Evolutionary conservation across 805 yeast species (phyloP).

Genomic region (Lachancea quebecensis): DNA sequence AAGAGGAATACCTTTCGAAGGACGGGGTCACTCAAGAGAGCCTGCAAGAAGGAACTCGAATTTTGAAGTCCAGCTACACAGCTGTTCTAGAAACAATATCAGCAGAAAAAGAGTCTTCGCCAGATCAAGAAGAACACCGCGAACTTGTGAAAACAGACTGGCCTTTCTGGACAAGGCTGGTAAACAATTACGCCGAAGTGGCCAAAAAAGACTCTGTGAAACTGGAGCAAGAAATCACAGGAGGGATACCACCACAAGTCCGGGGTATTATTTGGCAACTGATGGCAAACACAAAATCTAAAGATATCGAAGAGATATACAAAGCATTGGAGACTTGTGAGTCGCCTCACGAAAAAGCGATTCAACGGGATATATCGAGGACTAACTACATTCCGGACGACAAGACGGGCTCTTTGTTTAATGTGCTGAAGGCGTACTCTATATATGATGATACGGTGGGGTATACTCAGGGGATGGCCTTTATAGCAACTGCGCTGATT

Average conservation of each 20-base stretch:
- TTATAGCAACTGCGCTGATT: constrained; percentile 76
- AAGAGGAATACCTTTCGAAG: constrained; percentile 42
- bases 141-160: constrained; percentile 48
- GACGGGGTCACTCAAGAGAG: constrained; percentile 48
- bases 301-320: constrained; percentile 33
- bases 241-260: constrained; percentile 78
- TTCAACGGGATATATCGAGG: constrained; percentile 74
- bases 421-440: constrained; percentile 77
- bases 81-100: constrained; percentile 15
- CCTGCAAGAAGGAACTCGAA: constrained; percentile 40
- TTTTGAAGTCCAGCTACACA: constrained; percentile 32
- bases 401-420: constrained; percentile 57
- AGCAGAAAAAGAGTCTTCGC: constrained; percentile 7
- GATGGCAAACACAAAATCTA: constrained; percentile 70
- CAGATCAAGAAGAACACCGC: constrained; percentile 16
- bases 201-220: constrained; percentile 55
- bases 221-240: constrained; percentile 53
- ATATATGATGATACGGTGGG: constrained; percentile 89
- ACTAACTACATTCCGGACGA: constrained; percentile 71
- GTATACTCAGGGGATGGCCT: constrained; percentile 97
- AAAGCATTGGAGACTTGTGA: constrained; percentile 41
- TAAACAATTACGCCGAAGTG: constrained; percentile 64
- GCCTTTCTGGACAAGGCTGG: constrained; percentile 84
- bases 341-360: constrained; percentile 65
- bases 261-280: constrained; percentile 93